These are phyloP conservation scores for Corymbia maculata DNA, from an alignment of 345 rosid species.

Conservation along the genomic window DNA sequence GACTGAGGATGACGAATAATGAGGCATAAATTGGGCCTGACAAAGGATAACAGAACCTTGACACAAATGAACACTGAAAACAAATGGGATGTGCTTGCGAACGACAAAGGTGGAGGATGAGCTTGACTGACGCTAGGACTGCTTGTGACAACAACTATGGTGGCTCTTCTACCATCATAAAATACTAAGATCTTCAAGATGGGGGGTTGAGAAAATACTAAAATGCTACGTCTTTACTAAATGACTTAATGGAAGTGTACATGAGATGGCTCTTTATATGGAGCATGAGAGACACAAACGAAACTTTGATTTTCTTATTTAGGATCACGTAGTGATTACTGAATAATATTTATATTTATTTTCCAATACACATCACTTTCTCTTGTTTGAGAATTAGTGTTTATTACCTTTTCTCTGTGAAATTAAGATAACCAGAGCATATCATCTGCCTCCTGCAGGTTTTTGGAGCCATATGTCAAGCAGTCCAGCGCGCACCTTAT, in stretches of 20 bases:
- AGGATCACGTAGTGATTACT: not conserved
- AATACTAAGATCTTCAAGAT: not conserved
- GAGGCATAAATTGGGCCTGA: not conserved
- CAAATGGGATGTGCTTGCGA: not conserved
- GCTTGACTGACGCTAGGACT: not conserved
- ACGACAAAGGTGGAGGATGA: not conserved
- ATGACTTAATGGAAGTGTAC: not conserved
- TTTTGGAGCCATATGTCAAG: conserved; percentile 79
- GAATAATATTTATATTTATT: not conserved
- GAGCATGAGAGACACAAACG: not conserved
- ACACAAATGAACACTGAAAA: not conserved
- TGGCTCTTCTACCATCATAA: not conserved
- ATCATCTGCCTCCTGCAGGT: conserved; percentile 37
- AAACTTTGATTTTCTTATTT: not conserved
- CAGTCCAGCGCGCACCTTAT: conserved; percentile 73
- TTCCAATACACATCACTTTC: not conserved
- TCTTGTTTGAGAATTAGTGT: not conserved
- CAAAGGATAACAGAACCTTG: not conserved
- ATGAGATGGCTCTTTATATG: not conserved
- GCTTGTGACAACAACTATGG: not conserved
- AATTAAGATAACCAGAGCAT: not conserved
- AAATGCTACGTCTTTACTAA: not conserved
- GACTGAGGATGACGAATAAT: not conserved
- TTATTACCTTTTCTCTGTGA: not conserved
- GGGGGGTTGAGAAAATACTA: not conserved